Evolutionary conservation across 1,139 yeast species (phyloP).

Genomic region (Candida pseudoviswanathii): DNA sequence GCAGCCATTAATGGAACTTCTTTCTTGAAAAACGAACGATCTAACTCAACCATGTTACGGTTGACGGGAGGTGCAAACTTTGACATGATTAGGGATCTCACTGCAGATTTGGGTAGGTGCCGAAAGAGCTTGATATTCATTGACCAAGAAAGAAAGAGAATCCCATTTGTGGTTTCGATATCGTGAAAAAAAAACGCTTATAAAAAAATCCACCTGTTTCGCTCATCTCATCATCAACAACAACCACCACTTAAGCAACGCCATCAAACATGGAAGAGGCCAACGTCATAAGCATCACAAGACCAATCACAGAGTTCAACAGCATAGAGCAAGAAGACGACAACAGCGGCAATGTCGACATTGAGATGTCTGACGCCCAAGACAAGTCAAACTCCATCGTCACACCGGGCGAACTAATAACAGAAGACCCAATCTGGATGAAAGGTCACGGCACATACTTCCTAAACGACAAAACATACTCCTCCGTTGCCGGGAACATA

Average conservation of each 20-base stretch:
- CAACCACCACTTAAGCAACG: not conserved
- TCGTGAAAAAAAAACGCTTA: not conserved
- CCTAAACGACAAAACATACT: constrained; percentile 68
- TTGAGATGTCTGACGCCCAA: constrained; percentile 34
- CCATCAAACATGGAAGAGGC: constrained; percentile 23
- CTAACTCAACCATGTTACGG: constrained; percentile 64
- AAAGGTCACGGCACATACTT: constrained; percentile 97
- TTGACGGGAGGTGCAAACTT: constrained; percentile 66
- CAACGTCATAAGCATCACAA: constrained; percentile 42
- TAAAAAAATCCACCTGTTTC: not conserved
- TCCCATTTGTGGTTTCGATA: too few species aligned
- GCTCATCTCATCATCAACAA: constrained; percentile 11
- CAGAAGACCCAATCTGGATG: constrained; percentile 98
- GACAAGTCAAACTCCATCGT: constrained; percentile 43
- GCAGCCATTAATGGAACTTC: constrained; percentile 66
- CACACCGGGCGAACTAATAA: constrained; percentile 96
- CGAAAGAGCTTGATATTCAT: constrained; percentile 11
- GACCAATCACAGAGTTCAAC: constrained; percentile 24
- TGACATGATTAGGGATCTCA: constrained; percentile 31
- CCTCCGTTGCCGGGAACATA: constrained; percentile 91
- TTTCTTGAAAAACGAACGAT: constrained; percentile 61
- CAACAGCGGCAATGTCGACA: constrained; percentile 27
- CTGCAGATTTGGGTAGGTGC: constrained; percentile 23
- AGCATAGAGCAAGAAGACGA: constrained; percentile 19
- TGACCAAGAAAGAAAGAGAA: not conserved